These are phyloP conservation scores for Alternaria triticimaculans DNA, from an alignment of 2,329 filamentous ascomycete genomes.

Conservation along the genomic window DNA sequence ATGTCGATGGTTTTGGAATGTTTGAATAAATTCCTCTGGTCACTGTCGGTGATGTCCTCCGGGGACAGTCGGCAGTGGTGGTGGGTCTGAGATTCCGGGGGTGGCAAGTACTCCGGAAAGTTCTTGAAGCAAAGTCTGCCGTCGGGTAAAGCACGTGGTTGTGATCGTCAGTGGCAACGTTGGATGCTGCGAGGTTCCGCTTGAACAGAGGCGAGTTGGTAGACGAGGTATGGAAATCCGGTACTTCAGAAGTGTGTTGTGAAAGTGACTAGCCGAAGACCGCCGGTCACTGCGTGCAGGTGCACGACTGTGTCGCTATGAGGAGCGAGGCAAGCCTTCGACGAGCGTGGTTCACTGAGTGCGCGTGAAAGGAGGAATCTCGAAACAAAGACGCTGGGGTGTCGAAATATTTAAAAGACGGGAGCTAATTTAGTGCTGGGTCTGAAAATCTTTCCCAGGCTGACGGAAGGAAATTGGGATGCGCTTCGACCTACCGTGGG, in stretches of 20 bases:
- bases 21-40: conserved; percentile 1
- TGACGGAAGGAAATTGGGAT: conserved; percentile 31
- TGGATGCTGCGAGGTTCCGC: conserved; percentile 1
- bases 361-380: conserved; percentile 19
- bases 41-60: conserved; percentile 8
- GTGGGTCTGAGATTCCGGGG: conserved; percentile 9
- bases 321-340: conserved; percentile 25
- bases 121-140: background rate
- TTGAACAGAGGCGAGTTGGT: conserved; percentile 18
- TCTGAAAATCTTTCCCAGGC: conserved; percentile 36
- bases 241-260: conserved; percentile 12
- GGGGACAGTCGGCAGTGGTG: conserved; percentile 9
- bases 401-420: conserved; percentile 34
- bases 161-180: background rate
- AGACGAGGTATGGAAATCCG: conserved; percentile 13
- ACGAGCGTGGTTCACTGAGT: conserved; percentile 19
- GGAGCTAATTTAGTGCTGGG: conserved; percentile 43
- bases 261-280: conserved; percentile 28
- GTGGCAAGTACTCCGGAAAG: conserved; percentile 4
- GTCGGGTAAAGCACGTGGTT: conserved; percentile 1
- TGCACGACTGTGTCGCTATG: conserved; percentile 35
- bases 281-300: conserved; percentile 35
- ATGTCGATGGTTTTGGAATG: conserved; percentile 39
- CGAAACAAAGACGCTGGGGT: conserved; percentile 23
- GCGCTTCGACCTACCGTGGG: conserved; percentile 30